A percentile compares a stretch with the other conserved stretches of the same genome.
phyloP scores from a whole-genome alignment of 2,329 filamentous ascomycete genomes.

The Neofusicoccum ribis region DNA sequence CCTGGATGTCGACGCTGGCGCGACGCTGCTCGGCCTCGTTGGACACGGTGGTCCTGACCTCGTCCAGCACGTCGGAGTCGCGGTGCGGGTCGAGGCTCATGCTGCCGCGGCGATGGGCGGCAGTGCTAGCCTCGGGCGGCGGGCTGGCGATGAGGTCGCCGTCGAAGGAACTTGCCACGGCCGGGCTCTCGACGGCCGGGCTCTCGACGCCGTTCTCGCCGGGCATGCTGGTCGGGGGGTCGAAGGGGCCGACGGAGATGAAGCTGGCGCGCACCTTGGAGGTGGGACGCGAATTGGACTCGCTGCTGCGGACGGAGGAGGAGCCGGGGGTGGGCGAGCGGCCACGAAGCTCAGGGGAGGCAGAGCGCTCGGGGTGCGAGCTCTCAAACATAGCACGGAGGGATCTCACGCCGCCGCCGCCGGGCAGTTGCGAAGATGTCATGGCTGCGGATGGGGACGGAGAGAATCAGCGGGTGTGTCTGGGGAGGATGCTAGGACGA shows the following conservation, averaged over 20 bases:
- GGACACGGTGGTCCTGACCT: slow-evolving; percentile 42
- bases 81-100: slow-evolving; percentile 43
- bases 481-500: neutral
- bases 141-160: neutral
- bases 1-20: slow-evolving; percentile 36
- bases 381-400: slow-evolving; percentile 53
- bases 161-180: slow-evolving; percentile 16
- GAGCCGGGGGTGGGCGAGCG: slow-evolving; percentile 41
- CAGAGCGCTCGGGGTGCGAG: slow-evolving; percentile 29
- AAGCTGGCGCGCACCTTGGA: slow-evolving; percentile 52
- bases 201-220: slow-evolving; percentile 28
- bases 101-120: slow-evolving; percentile 41
- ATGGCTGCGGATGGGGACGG: slow-evolving; percentile 42
- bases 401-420: slow-evolving; percentile 47
- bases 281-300: slow-evolving; percentile 36
- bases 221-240: slow-evolving; percentile 24
- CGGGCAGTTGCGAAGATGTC: slow-evolving; percentile 40
- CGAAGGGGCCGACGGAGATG: slow-evolving; percentile 44
- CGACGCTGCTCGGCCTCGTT: slow-evolving; percentile 42
- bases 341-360: slow-evolving; percentile 45
- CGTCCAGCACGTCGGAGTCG: slow-evolving; percentile 33
- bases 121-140: slow-evolving; percentile 18
- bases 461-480: slow-evolving; percentile 8
- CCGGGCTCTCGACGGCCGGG: slow-evolving; percentile 17
- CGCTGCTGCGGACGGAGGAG: slow-evolving; percentile 26